These are phyloP conservation scores for Capsella bursapastoris DNA, from an alignment of 345 rosid species.

Conservation along the genomic window DNA sequence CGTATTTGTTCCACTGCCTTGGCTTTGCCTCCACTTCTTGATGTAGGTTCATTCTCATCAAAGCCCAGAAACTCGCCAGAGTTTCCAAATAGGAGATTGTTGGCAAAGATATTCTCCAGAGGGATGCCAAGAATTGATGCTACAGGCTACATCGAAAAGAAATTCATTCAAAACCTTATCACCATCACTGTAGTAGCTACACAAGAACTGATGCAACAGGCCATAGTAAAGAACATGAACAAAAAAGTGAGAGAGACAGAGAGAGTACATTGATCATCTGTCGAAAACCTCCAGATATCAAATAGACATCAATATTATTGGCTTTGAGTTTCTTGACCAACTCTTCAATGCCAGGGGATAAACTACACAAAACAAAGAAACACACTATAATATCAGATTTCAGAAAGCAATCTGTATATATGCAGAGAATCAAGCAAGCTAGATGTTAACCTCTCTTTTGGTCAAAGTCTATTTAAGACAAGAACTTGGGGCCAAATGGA, in stretches of 20 bases:
- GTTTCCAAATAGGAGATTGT: conserved; percentile 70
- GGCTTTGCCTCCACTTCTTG: conserved; percentile 91
- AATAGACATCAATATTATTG: conserved; percentile 62
- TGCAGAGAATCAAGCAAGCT: conserved; percentile 28
- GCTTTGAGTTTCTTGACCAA: conserved; percentile 78
- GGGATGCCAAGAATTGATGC: conserved; percentile 90
- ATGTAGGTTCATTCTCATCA: conserved; percentile 87
- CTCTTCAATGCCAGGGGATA: conserved; percentile 85
- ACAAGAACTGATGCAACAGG: conserved; percentile 22
- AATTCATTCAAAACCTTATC: conserved; percentile 14
- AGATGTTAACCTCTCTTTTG: conserved; percentile 21
- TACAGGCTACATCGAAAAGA: conserved; percentile 63
- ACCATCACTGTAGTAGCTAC: conserved; percentile 9
- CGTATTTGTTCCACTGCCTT: conserved; percentile 84
- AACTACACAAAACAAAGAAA: conserved; percentile 50
- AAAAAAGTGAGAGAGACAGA: conserved; percentile 29
- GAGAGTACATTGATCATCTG: conserved; percentile 90
- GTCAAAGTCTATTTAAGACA: conserved; percentile 16
- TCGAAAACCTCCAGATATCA: conserved; percentile 95
- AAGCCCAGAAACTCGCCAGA: conserved; percentile 83
- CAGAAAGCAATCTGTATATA: conserved; percentile 17
- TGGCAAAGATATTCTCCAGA: conserved; percentile 80
- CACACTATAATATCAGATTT: not conserved
- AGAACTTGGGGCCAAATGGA: conserved; percentile 5
- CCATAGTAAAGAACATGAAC: conserved; percentile 11